Evolutionary conservation across 345 rosid species (phyloP).

Genomic region (Hibiscus mutabilis): DNA sequence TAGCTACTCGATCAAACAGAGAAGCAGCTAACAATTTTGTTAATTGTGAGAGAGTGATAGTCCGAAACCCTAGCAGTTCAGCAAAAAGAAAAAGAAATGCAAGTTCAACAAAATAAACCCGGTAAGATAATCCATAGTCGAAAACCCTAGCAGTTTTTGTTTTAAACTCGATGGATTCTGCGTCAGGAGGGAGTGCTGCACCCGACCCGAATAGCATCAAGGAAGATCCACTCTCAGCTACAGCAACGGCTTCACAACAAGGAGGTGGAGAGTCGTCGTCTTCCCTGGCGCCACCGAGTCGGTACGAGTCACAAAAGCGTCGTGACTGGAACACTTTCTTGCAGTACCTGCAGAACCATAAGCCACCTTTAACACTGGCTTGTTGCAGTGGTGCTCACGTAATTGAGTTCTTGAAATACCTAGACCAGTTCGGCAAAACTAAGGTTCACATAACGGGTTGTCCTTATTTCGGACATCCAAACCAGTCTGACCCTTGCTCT

Average conservation of each 20-base stretch:
- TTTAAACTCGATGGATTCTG: conserved; percentile 28
- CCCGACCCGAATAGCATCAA: conserved; percentile 18
- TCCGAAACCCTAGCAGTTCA: background rate
- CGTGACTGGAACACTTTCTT: background rate
- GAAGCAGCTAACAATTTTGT: background rate
- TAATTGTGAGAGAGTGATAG: too few relatives aligned
- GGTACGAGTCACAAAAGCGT: background rate
- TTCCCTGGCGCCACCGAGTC: background rate
- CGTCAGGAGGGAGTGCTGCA: background rate
- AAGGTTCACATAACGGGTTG: background rate
- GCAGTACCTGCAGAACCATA: background rate
- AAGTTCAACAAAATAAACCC: too few relatives aligned
- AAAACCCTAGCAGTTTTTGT: background rate
- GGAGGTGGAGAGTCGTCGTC: background rate
- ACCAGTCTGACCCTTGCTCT: background rate
- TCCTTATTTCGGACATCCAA: background rate
- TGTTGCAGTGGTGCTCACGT: conserved; percentile 1
- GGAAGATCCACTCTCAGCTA: conserved; percentile 18
- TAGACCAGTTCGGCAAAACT: background rate
- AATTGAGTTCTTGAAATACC: background rate
- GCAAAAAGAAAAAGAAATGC: background rate
- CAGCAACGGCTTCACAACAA: background rate
- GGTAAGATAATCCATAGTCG: background rate
- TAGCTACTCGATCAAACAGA: conserved; percentile 6
- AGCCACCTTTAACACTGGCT: background rate